Base-by-base conservation (phyloP, 208 protist species). In the Naegleria gruberi region DNA sequence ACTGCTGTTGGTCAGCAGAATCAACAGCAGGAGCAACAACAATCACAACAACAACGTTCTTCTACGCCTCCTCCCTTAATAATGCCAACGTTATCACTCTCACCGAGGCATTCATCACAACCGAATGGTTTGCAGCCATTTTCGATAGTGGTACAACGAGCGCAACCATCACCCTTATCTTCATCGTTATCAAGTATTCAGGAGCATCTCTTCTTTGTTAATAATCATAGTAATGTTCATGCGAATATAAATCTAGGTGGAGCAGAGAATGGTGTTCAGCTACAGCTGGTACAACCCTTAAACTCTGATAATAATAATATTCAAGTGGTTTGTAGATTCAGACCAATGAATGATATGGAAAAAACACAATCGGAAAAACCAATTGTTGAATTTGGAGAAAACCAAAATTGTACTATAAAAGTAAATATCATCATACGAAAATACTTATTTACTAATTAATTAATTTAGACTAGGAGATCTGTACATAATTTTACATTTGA, bases 281-380 rank as follows among this genome's bases (percentile, higher is more conserved):
- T n/a, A n/a, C n/a, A n/a, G n/a, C n/a, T n/a, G n/a, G n/a, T n/a
- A n/a, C n/a, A n/a, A n/a, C n/a, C n/a, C n/a, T n/a, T n/a, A n/a
- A n/a, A n/a, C n/a, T n/a, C n/a, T n/a, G n/a, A n/a, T n/a, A n/a
- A n/a, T n/a, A n/a, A n/a, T n/a, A 87, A 87, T 37, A 87, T 87
- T 51, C 8, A 51, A 44, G 85, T 89, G 0, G 34, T 89, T 74
- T 89, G 85, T 89, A 5, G 85, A n/a, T 74, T 89, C 44, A 57
- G 85, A 42, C 85, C 85, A 8, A 45, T 55, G 44, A 89, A 89
- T 44, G 23, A 55, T 6, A 17, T 89, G 7, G 85, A 89, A 34
- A 40, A 2, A 41, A 5, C 12, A 41, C 41, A 37, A 41, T 74
- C n/a, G 30, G 8, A 30, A 10, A 65, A 65, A 23, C 51, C 30